Conservation (phyloP, 2,329 filamentous ascomycete species). For the Colletotrichum filicis region DNA sequence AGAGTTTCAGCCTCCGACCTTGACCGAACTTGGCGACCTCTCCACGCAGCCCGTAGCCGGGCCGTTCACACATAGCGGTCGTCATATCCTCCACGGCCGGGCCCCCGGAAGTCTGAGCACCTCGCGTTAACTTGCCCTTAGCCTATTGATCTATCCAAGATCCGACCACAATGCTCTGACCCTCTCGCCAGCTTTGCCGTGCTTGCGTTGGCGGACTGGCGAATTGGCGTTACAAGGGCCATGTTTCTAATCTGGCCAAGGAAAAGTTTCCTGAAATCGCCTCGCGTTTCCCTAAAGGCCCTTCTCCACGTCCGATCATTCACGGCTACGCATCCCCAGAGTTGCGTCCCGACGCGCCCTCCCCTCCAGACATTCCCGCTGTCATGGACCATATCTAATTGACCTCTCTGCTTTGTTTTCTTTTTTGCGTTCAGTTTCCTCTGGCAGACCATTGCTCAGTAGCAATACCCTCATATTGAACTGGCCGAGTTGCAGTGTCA, state of each 20-base stretch:
- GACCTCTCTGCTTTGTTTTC: neutral
- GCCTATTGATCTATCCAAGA: conserved; percentile 12
- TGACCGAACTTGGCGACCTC: conserved; percentile 32
- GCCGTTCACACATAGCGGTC: neutral
- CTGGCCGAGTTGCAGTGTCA: neutral
- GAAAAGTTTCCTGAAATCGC: conserved; percentile 29
- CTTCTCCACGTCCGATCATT: conserved; percentile 21
- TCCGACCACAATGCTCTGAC: conserved; percentile 28
- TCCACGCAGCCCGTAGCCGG: conserved; percentile 12
- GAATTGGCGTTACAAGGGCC: conserved; percentile 27
- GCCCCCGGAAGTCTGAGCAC: conserved; percentile 24
- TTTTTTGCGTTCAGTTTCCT: neutral
- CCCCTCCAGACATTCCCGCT: conserved; percentile 1
- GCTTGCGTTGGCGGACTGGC: neutral
- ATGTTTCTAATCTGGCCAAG: conserved; percentile 19
- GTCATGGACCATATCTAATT: conserved; percentile 23
- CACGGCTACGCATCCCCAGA: conserved; percentile 10
- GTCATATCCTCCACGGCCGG: conserved; percentile 12
- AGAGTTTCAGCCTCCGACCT: conserved; percentile 33
- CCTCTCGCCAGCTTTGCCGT: neutral
- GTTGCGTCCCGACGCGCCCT: conserved; percentile 15
- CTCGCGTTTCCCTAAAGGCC: conserved; percentile 23
- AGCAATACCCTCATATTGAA: neutral
- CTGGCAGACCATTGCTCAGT: neutral
- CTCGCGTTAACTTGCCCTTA: conserved; percentile 32